Evolutionary conservation across 768 basidiomycete species (phyloP), one percentile per base, ranked within the genome.

Genomic region (Chiua virens): DNA sequence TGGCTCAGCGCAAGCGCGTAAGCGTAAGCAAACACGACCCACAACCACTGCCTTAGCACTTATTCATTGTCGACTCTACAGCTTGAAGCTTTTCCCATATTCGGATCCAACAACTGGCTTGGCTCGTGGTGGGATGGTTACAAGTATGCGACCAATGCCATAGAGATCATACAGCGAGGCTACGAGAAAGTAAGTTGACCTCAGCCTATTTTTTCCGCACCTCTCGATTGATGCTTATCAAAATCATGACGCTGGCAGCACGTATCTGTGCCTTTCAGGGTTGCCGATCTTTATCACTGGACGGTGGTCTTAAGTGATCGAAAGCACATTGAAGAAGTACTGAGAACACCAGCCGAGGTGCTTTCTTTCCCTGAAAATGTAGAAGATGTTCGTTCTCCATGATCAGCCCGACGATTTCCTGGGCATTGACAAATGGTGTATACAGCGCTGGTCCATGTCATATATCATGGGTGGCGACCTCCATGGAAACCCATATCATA

Each of bases 321-420:
- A 0, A 47, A 62, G 15, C 46, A 67, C 4, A 55, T 77, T n/a
- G 71, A 77, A 3, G 77, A 79, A 23, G 18, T 78, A 7, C 59
- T 66, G 8, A 73, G 62, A 45, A 71, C 74, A 6, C 62, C 74
- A 0, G 73, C 75, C 13, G 70, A 71, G 21, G 54, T 54, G 5
- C 56, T 79, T 17, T 76, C 75, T 7, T 53, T 71, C 17, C 1
- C 20, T 0, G 71, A 64, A 28, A 67, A 66, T 1, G 28, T 49
- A 1, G 56, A 53, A 4, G 72, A 78, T 14, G 80, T 75, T 8
- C 8, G 43, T 14, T 21, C 10, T 28, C 27, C 5, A 5, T 14
- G 28, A 13, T 22, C 14, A 4, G 30, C 7, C 8, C 25, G 25
- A 27, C 25, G 25, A 27, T 27, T 27, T 27, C 8, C 25, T 27